phyloP scores from a whole-genome alignment of 805 yeast species.

The Suhomyces pyralidae region DNA sequence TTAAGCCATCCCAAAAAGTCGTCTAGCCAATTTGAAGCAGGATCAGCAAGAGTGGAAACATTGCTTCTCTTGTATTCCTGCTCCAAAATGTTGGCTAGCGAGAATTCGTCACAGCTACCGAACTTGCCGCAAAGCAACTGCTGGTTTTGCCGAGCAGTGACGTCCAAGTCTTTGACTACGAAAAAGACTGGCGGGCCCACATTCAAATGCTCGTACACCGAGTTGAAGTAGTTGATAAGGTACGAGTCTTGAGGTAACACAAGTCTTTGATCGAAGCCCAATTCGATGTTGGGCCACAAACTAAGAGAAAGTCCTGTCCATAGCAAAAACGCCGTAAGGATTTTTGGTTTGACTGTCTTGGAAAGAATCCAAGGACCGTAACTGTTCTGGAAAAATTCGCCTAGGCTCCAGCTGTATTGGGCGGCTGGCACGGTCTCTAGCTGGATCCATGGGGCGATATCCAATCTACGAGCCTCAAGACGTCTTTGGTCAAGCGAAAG shows the following conservation, averaged over 20 bases:
- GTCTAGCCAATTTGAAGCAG: conserved; percentile 90
- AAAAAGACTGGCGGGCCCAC: conserved; percentile 93
- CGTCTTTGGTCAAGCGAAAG: conserved; percentile 65
- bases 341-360: conserved; percentile 42
- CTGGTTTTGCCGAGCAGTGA: conserved; percentile 61
- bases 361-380: conserved; percentile 63
- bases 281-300: conserved; percentile 61
- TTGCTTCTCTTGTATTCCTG: conserved; percentile 73
- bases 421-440: conserved; percentile 4
- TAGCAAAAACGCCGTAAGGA: conserved; percentile 53
- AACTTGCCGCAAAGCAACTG: conserved; percentile 83
- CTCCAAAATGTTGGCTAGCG: conserved; percentile 76
- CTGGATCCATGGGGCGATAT: conserved; percentile 55
- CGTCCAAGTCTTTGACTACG: conserved; percentile 66
- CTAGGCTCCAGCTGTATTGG: conserved; percentile 17
- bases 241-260: conserved; percentile 87
- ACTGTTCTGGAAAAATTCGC: conserved; percentile 38
- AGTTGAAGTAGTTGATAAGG: conserved; percentile 74
- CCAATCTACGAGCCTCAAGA: conserved; percentile 56
- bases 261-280: conserved; percentile 86
- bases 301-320: conserved; percentile 70
- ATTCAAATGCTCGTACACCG: conserved; percentile 66
- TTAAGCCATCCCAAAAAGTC: conserved; percentile 85
- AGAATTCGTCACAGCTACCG: conserved; percentile 75
- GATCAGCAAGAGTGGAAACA: conserved; percentile 68